Conservation (phyloP, 805 yeast species). For the Diddensiella caesifluorescens region DNA sequence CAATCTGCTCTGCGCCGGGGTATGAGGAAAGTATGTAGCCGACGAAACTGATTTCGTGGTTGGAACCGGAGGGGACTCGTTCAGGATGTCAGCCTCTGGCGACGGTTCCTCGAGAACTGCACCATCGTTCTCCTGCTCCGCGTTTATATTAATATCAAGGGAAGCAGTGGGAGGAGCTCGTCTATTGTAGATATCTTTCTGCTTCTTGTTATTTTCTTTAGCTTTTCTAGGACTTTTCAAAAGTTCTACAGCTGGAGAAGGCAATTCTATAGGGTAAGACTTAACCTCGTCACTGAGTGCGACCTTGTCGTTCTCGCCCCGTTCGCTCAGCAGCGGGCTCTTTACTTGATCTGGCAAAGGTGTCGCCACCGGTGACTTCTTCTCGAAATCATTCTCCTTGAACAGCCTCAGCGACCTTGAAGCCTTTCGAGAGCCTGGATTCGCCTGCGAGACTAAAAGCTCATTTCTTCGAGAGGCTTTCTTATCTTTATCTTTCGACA, state of each 20-base stretch:
- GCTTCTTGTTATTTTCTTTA: too few species aligned
- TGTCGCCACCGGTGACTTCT: too few species aligned
- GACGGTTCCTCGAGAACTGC: background rate
- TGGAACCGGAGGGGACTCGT: background rate
- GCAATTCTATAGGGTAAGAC: too few species aligned
- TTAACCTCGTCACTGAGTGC: too few species aligned
- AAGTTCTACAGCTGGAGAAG: too few species aligned
- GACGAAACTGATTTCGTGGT: conserved; percentile 10
- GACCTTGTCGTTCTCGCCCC: too few species aligned
- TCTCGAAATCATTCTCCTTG: conserved; percentile 25
- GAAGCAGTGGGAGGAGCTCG: too few species aligned
- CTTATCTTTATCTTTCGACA: background rate
- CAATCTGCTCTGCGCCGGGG: conserved; percentile 7
- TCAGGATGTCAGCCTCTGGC: background rate
- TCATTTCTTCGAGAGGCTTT: background rate
- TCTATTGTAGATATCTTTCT: too few species aligned
- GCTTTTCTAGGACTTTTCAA: too few species aligned
- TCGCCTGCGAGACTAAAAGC: background rate
- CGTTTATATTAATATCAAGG: background rate
- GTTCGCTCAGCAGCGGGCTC: too few species aligned
- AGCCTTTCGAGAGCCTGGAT: conserved; percentile 33
- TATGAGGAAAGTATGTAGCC: conserved; percentile 20
- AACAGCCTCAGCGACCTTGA: conserved; percentile 36
- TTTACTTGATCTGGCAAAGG: too few species aligned
- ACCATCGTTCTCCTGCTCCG: background rate